phyloP scores from a whole-genome alignment of 371 early-diverging fungal genomes.

The Lichtheimia corymbifera region DNA sequence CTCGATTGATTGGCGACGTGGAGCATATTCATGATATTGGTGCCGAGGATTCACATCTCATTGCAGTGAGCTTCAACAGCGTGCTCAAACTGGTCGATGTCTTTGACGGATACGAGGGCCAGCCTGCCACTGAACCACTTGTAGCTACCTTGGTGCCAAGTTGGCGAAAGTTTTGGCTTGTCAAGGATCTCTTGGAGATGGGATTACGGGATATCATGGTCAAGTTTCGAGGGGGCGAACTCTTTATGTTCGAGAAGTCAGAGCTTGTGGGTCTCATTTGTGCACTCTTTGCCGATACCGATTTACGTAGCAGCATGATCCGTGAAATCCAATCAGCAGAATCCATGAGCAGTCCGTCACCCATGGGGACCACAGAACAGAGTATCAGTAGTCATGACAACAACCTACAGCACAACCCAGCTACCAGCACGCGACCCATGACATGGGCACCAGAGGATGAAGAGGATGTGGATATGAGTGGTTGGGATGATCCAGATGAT shows the following conservation, averaged over 20 bases:
- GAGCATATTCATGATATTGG: slow-evolving; percentile 66
- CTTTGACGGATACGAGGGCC: slow-evolving; percentile 45
- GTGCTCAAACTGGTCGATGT: slow-evolving; percentile 52
- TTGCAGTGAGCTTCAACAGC: slow-evolving; percentile 54
- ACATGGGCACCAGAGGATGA: slow-evolving; percentile 14
- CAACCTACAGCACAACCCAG: slow-evolving; percentile 4
- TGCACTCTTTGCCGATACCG: slow-evolving; percentile 74
- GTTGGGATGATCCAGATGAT: slow-evolving; percentile 21
- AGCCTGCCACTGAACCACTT: slow-evolving; percentile 36
- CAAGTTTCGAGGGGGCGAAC: slow-evolving; percentile 51
- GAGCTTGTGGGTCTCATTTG: slow-evolving; percentile 62
- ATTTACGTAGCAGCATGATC: slow-evolving; percentile 60
- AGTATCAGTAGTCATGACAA: background rate
- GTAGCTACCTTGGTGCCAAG: slow-evolving; percentile 41
- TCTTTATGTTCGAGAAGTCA: slow-evolving; percentile 56
- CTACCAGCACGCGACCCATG: background rate
- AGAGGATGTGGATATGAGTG: slow-evolving; percentile 19
- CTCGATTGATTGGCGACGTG: slow-evolving; percentile 54
- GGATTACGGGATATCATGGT: slow-evolving; percentile 74
- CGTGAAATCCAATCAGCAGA: slow-evolving; percentile 50
- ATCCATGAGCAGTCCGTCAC: background rate
- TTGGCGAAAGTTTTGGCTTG: slow-evolving; percentile 61
- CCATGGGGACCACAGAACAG: background rate
- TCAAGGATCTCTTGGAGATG: slow-evolving; percentile 68
- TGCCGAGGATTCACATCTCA: slow-evolving; percentile 66